These are phyloP conservation scores for Plenodomus tracheiphilus DNA, from an alignment of 2,329 filamentous ascomycete species.

Conservation along the genomic window DNA sequence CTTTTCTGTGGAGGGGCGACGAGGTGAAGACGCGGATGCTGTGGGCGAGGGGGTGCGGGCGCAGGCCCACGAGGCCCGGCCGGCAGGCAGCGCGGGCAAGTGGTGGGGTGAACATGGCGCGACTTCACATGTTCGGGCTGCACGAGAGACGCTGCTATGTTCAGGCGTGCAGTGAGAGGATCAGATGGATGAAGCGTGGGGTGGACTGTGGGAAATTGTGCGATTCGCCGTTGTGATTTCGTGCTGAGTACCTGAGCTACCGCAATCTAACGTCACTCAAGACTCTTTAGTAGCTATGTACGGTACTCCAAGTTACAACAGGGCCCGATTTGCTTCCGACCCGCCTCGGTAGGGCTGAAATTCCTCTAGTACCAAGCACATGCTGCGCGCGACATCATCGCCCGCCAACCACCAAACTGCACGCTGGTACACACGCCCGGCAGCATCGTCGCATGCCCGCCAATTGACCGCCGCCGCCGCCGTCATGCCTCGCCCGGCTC, in stretches of 20 bases:
- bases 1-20: slow-evolving; percentile 49
- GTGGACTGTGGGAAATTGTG: background rate
- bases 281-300: background rate
- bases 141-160: too few relatives aligned
- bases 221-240: slow-evolving; percentile 5
- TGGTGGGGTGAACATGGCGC: slow-evolving; percentile 40
- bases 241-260: slow-evolving; percentile 7
- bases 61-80: slow-evolving; percentile 28
- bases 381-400: background rate
- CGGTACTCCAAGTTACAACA: too few relatives aligned
- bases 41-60: slow-evolving; percentile 22
- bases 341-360: background rate
- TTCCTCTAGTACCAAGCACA: too few relatives aligned
- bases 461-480: slow-evolving; percentile 31
- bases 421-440: background rate
- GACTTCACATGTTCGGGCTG: slow-evolving; percentile 25
- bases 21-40: slow-evolving; percentile 49
- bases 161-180: too few relatives aligned
- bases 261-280: slow-evolving; percentile 5
- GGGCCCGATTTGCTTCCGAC: slow-evolving; percentile 7
- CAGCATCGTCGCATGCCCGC: slow-evolving; percentile 11
- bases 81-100: slow-evolving; percentile 41
- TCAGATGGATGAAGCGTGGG: too few relatives aligned
- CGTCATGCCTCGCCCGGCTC: slow-evolving; percentile 38
- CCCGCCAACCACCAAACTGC: background rate